Conservation (phyloP, 345 rosid genomes). For the Populus alba region DNA sequence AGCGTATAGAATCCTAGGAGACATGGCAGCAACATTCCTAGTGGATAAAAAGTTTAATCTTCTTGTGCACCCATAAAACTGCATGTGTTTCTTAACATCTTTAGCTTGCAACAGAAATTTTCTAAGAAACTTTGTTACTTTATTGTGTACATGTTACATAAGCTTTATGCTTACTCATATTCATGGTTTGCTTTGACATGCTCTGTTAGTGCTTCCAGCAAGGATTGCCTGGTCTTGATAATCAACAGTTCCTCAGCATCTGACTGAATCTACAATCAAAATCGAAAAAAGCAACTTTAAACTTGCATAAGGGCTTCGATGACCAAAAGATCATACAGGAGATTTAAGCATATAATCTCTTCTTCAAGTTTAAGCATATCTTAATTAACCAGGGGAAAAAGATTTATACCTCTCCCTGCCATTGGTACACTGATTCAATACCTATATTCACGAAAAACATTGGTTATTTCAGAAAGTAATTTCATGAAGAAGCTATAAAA, state of each 20-base stretch:
- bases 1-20: neutral
- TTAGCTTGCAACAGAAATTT: neutral
- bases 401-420: conserved; percentile 84
- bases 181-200: conserved; percentile 92
- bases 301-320: neutral
- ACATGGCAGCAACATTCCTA: neutral
- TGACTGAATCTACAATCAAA: conserved; percentile 58
- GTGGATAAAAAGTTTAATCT: neutral
- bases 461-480: conserved; percentile 1
- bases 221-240: conserved; percentile 87
- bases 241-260: conserved; percentile 87
- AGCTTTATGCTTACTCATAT: conserved; percentile 68
- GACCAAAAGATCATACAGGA: neutral
- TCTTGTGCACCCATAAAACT: neutral
- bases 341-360: neutral
- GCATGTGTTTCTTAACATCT: neutral
- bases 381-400: neutral
- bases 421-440: conserved; percentile 75
- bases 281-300: neutral
- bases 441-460: conserved; percentile 47
- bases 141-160: neutral
- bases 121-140: neutral
- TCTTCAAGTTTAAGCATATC: neutral
- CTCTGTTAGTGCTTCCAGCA: conserved; percentile 69
- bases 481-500: neutral